Conservation (phyloP, 2,329 filamentous ascomycete genomes). For the Truncatella angustata region DNA sequence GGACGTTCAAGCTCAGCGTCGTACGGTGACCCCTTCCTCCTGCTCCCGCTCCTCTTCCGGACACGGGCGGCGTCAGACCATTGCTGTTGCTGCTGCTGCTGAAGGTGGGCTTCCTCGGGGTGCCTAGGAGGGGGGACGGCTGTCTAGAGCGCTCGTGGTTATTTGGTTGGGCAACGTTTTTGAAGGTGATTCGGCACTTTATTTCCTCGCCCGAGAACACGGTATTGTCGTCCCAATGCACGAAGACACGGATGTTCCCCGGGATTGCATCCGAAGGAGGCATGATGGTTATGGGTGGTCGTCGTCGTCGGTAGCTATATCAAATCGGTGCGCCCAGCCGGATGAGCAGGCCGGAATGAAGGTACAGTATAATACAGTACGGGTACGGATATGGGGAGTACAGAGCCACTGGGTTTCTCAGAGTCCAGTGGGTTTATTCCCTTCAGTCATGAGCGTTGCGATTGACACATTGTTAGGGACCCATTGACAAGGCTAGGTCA, state of each 20-base stretch:
- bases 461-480: neutral
- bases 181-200: conserved; percentile 94
- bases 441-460: conserved; percentile 1
- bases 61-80: conserved; percentile 44
- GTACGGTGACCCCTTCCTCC: conserved; percentile 64
- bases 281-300: conserved; percentile 41
- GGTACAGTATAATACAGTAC: no score
- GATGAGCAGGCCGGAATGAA: no score
- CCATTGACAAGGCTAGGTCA: neutral
- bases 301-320: no score
- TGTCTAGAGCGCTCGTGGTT: conserved; percentile 34
- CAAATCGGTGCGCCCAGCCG: no score
- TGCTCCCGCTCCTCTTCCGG: conserved; percentile 41
- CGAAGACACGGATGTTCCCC: conserved; percentile 87
- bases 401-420: conserved; percentile 4
- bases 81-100: conserved; percentile 35
- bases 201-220: conserved; percentile 97
- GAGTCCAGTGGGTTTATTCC: conserved; percentile 2
- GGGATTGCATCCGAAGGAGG: conserved; percentile 41
- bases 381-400: neutral
- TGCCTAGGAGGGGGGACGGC: conserved; percentile 41
- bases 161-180: conserved; percentile 65
- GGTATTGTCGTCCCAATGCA: conserved; percentile 89
- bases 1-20: conserved; percentile 62
- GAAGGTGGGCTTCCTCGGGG: conserved; percentile 34